Base-by-base conservation (phyloP, 1,139 yeast genomes). In the Casaregolazyma suthepensis region DNA sequence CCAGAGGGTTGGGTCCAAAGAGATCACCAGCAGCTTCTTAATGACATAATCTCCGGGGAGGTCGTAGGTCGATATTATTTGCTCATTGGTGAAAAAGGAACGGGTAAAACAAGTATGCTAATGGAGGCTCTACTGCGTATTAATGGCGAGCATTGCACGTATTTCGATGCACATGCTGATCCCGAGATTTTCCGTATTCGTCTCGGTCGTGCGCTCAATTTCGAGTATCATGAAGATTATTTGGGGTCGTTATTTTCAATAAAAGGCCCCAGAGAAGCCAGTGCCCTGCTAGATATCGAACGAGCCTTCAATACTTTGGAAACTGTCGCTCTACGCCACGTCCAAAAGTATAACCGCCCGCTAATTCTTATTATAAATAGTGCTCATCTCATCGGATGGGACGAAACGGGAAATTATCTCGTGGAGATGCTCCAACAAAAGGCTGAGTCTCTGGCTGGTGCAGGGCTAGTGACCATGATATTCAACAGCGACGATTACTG, bases 401-500 rank as follows among this genome's bases (percentile, higher is more conserved):
- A 87, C 62, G 77, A 73, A 54, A 86, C 81, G 54, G 94, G 94
- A 1, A 73, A 74, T 26, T 80, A 84, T 61, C 70, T 87, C 47
- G 79, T 87, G n/a, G 95, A 87, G 61, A 71, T 87, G 47, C 70
- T 87, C 46, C 96, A 87, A 61, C 96, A 87, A 63, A 87, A 87
- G 64, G 95, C 96, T 0, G 96, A 87, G 64, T 69, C 82, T 13
- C 74, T 87, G 47, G 80, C 91, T 59, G 93, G 93, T 1, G 77
- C 89, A 0, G 91, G 93, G 0, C 72, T 87, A 52, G 84, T 83
- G 15, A 87, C 94, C 0, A 80, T 87, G 68, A 72, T 87, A 3
- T 87, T 87, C 73, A 85, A 86, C 62, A 81, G 89, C 57, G 95
- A 87, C 68, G 96, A 87, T 63, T 87, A 87, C 68, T 87, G 96